These are phyloP conservation scores for Penicillium ochrochloron DNA, from an alignment of 495 filamentous ascomycete genomes.

Conservation along the genomic window DNA sequence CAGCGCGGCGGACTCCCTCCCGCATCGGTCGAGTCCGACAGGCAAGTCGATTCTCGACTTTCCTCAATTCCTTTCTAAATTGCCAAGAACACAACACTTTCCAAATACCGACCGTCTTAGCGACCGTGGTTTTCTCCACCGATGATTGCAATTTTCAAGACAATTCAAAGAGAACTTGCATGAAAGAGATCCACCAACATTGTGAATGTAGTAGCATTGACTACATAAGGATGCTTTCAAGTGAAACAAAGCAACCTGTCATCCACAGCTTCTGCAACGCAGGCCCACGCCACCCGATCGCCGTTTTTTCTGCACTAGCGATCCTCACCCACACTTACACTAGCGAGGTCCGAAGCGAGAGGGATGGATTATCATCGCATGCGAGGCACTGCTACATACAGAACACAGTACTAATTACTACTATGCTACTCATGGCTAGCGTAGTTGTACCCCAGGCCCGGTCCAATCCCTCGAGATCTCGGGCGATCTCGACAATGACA, in stretches of 20 bases:
- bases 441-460: not conserved
- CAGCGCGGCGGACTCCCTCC: not conserved
- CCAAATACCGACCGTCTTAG: conserved; percentile 9
- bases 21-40: conserved; percentile 6
- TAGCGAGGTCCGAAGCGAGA: not conserved
- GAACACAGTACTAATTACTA: not conserved
- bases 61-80: not conserved
- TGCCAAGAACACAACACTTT: not conserved
- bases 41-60: conserved; percentile 14
- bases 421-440: not conserved
- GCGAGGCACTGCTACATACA: not conserved
- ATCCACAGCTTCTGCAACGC: conserved; percentile 8
- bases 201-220: not conserved
- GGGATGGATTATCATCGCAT: not conserved
- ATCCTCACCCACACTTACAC: conserved; percentile 7
- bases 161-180: not conserved
- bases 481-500: conserved; percentile 16
- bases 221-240: not conserved
- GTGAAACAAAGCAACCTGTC: not conserved
- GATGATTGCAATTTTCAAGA: not conserved
- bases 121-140: not conserved
- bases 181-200: not conserved
- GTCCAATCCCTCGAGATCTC: conserved; percentile 17
- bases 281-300: conserved; percentile 11
- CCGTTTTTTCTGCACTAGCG: conserved; percentile 15